Conservation (phyloP, 179 eudicot genomes). For the Camellia oleifera region DNA sequence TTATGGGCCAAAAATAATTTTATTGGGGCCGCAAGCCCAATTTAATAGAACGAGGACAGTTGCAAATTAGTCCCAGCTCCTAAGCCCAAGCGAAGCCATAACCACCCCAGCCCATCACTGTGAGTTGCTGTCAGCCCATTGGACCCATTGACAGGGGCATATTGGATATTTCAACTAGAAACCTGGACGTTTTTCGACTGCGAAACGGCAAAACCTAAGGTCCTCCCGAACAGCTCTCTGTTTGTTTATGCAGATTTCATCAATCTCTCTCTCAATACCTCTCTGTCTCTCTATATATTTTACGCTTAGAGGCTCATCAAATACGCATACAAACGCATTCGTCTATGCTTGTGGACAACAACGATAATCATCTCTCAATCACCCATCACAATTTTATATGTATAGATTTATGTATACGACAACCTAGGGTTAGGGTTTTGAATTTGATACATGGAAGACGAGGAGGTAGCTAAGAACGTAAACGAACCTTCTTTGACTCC, state of each 20-base stretch:
- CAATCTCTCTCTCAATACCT: not conserved
- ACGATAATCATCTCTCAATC: not conserved
- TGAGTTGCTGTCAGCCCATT: not conserved
- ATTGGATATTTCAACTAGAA: not conserved
- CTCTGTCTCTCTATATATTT: not conserved
- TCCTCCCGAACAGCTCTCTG: not conserved
- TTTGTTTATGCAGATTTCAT: no score
- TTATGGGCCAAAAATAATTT: no score
- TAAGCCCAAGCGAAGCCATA: no score
- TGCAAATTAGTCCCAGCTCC: no score
- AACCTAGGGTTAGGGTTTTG: constrained; percentile 49
- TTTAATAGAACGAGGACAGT: no score
- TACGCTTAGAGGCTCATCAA: no score
- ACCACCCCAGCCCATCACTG: no score
- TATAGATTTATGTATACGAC: not conserved
- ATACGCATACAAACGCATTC: not conserved
- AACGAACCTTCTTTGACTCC: constrained; percentile 12
- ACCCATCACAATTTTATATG: not conserved
- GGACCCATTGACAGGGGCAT: constrained; percentile 12
- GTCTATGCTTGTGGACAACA: not conserved
- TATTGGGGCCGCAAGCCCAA: no score
- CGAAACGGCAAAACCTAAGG: not conserved
- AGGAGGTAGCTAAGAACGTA: constrained; percentile 16
- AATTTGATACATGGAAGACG: constrained; percentile 26
- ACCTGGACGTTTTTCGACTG: not conserved